Percentiles rank a stretch among this genome's conserved stretches.
Evolutionary conservation across 2,329 filamentous ascomycete genomes (phyloP).

Genomic region (Dactylella cylindrospora): DNA sequence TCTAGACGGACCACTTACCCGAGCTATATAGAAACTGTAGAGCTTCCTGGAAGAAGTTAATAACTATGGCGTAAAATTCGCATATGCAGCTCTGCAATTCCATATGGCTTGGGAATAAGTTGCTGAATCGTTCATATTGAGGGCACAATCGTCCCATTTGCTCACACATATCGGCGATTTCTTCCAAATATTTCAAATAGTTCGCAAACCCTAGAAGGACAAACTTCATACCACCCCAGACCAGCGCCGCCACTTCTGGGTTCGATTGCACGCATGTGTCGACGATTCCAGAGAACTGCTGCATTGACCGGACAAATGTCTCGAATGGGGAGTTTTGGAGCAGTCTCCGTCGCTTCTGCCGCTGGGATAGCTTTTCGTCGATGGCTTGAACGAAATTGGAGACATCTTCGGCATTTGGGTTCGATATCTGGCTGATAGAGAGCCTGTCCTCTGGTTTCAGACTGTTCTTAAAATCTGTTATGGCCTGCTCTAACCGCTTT

Average conservation of each 20-base stretch:
- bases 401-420: slow-evolving; percentile 32
- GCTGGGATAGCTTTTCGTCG: slow-evolving; percentile 11
- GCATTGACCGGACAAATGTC: slow-evolving; percentile 51
- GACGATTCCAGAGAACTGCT: slow-evolving; percentile 52
- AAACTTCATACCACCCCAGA: slow-evolving; percentile 55
- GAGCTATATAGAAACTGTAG: slow-evolving; percentile 49
- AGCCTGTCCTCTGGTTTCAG: slow-evolving; percentile 16
- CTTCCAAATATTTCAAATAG: slow-evolving; percentile 22
- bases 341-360: slow-evolving; percentile 27
- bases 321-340: slow-evolving; percentile 28
- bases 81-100: slow-evolving; percentile 51
- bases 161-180: slow-evolving; percentile 26
- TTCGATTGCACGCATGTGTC: slow-evolving; percentile 53
- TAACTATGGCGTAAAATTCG: slow-evolving; percentile 52
- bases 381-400: slow-evolving; percentile 15
- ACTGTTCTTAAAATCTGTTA: slow-evolving; percentile 15
- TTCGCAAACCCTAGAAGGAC: slow-evolving; percentile 50
- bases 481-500: slow-evolving; percentile 8
- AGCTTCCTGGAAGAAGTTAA: slow-evolving; percentile 52
- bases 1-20: slow-evolving; percentile 47
- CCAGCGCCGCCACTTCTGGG: slow-evolving; percentile 52
- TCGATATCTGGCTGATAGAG: background rate
- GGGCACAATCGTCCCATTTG: slow-evolving; percentile 31
- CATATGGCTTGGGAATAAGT: slow-evolving; percentile 51
- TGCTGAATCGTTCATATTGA: slow-evolving; percentile 37